These are phyloP conservation scores for Grosmannia clavigera DNA, from an alignment of 2,329 filamentous ascomycete species.

Conservation along the genomic window DNA sequence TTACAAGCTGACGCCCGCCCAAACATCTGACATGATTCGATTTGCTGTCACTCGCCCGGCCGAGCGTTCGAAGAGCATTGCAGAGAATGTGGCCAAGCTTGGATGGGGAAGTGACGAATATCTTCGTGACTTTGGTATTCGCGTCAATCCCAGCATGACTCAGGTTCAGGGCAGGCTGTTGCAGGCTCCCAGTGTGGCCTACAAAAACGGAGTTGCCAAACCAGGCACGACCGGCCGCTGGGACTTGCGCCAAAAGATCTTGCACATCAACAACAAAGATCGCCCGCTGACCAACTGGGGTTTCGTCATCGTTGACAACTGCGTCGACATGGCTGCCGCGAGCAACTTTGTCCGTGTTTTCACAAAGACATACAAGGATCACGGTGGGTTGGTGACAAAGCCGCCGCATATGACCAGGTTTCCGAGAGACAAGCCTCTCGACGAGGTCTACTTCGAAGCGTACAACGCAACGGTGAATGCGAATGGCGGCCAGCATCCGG, in stretches of 20 bases:
- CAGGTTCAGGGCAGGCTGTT: slow-evolving; percentile 60
- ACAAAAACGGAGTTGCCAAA: slow-evolving; percentile 42
- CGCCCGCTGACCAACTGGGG: slow-evolving; percentile 59
- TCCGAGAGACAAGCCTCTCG: slow-evolving; percentile 10
- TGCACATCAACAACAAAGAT: slow-evolving; percentile 49
- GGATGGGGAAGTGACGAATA: slow-evolving; percentile 58
- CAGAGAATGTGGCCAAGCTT: slow-evolving; percentile 52
- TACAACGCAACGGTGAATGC: slow-evolving; percentile 42
- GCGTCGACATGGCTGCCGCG: slow-evolving; percentile 40
- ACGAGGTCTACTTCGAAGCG: slow-evolving; percentile 40
- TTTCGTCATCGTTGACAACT: slow-evolving; percentile 52
- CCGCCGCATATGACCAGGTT: slow-evolving; percentile 20
- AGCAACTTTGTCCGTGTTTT: slow-evolving; percentile 42
- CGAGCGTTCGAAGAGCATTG: slow-evolving; percentile 56
- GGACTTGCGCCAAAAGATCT: slow-evolving; percentile 76
- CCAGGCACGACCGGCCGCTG: slow-evolving; percentile 64
- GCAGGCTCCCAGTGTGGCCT: slow-evolving; percentile 57
- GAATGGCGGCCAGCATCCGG: slow-evolving; percentile 43
- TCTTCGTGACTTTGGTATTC: slow-evolving; percentile 60
- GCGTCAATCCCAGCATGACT: slow-evolving; percentile 52
- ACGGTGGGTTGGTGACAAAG: slow-evolving; percentile 35
- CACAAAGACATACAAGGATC: slow-evolving; percentile 30
- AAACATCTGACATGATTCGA: slow-evolving; percentile 84
- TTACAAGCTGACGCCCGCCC: slow-evolving; percentile 45
- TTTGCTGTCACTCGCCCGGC: slow-evolving; percentile 72